These are phyloP conservation scores for Leccinum pachyderme DNA, from an alignment of 1,284 basidiomycete genomes.

Conservation along the genomic window DNA sequence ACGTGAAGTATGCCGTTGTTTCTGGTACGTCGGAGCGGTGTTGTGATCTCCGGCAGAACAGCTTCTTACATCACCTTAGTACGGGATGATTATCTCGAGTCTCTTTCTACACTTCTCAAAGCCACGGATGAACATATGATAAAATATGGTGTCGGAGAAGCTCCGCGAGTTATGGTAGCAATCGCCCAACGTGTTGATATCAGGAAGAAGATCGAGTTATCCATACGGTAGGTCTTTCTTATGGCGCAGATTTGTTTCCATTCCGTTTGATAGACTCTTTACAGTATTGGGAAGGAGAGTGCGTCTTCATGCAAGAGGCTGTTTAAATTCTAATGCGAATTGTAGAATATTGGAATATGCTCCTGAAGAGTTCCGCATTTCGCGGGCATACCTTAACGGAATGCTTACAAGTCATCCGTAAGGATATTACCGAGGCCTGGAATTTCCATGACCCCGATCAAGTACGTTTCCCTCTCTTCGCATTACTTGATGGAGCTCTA, in stretches of 20 bases:
- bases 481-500: background rate
- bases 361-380: constrained; percentile 27
- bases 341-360: constrained; percentile 31
- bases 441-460: constrained; percentile 29
- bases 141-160: constrained; percentile 7
- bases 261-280: background rate
- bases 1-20: constrained; percentile 4
- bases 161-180: constrained; percentile 1
- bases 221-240: constrained; percentile 13
- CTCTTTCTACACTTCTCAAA: constrained; percentile 3
- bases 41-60: background rate
- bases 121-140: constrained; percentile 7
- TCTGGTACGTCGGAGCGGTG: constrained; percentile 7
- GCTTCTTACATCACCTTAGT: constrained; percentile 3
- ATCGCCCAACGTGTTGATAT: constrained; percentile 24
- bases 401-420: constrained; percentile 27
- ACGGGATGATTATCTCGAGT: background rate
- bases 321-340: background rate
- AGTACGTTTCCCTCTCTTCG: constrained; percentile 9
- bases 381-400: constrained; percentile 10
- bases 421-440: constrained; percentile 29
- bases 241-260: background rate
- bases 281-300: constrained; percentile 29
- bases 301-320: background rate
- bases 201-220: constrained; percentile 16